These are phyloP conservation scores for Cladobotryum protrusum DNA, from an alignment of 2,329 filamentous ascomycete genomes.

Conservation along the genomic window DNA sequence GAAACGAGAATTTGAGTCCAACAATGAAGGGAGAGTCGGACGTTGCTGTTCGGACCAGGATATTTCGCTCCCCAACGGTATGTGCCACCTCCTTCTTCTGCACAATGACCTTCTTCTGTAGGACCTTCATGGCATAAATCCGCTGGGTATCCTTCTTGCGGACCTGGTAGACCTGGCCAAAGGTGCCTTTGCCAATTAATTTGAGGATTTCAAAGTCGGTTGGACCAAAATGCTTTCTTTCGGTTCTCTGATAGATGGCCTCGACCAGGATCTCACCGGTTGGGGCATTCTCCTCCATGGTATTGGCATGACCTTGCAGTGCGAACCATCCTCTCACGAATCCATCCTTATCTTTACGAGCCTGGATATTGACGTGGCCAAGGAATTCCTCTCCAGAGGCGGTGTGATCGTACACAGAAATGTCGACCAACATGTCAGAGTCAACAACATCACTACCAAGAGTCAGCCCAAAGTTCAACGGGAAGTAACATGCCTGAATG, in stretches of 20 bases:
- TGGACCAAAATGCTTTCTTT: constrained; percentile 87
- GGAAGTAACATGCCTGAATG: constrained; percentile 16
- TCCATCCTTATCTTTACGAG: constrained; percentile 57
- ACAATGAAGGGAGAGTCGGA: constrained; percentile 97
- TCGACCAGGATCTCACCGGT: constrained; percentile 88
- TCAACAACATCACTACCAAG: constrained; percentile 80
- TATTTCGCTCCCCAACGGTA: constrained; percentile 94
- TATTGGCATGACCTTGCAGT: constrained; percentile 69
- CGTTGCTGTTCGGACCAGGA: constrained; percentile 91
- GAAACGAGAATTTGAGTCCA: constrained; percentile 96
- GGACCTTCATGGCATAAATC: constrained; percentile 98
- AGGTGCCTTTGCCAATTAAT: constrained; percentile 95
- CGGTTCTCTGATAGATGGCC: constrained; percentile 76
- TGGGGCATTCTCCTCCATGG: constrained; percentile 61
- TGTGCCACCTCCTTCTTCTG: constrained; percentile 99
- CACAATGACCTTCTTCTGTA: constrained; percentile 99
- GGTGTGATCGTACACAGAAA: constrained; percentile 85
- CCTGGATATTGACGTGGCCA: constrained; percentile 79
- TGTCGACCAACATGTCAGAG: constrained; percentile 80
- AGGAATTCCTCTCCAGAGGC: constrained; percentile 82
- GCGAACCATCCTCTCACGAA: constrained; percentile 80
- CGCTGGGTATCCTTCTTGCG: constrained; percentile 92
- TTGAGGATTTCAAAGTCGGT: constrained; percentile 95
- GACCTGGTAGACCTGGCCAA: constrained; percentile 97
- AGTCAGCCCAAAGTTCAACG: not conserved